Base-by-base conservation (phyloP, 2,329 filamentous ascomycete genomes). In the Biscogniauxia sp. region DNA sequence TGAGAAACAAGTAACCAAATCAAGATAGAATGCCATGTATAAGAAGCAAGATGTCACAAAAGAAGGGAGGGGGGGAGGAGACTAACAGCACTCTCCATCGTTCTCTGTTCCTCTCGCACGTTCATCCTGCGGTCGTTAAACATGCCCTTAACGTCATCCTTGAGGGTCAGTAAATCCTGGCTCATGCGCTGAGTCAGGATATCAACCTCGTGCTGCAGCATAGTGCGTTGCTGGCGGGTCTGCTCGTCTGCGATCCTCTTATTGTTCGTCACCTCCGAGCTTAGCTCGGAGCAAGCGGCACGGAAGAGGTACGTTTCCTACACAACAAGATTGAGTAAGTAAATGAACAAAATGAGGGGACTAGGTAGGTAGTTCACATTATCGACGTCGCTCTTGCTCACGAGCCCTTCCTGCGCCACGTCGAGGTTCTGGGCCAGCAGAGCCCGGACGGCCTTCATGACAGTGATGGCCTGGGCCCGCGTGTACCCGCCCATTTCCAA, bases 71-170 rank as follows among this genome's bases (percentile, higher is more conserved):
- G 57, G 59, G 58, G 32, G 55, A 17, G n/a, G 51, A 32, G 17
- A 80, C 84, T 58, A 78, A 92, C 89, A 69, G 88, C 88, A 55
- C 90, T 91, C 72, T 98, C 94, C 71, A 91, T 89, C 6, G 83
- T 83, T 72, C 93, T 88, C 76, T 97, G 93, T 74, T 97, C 91
- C 75, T 94, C 91, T 58, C 93, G 82, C 1, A 96, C 93, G 1
- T 87, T 86, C 91, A 98, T 96, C 74, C 94, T 95, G 51, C 96
- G 87, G 73, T 99, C 94, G 72, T 98, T 94, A 74, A 98, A 97
- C 83, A 97, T 90, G 60, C 92, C 94, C 73, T 93, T 92, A n/a
- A 98, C 83, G 58, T 93, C 92, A 72, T 99, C 94, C 69, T 92
- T 95, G 61, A 98, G 79, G 37, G 85, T 89, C 58, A 88, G 78